A percentile compares a stretch with the other conserved stretches of the same genome.
phyloP scores from a whole-genome alignment of 1,284 basidiomycete species.

The Pseudomicrostroma phylloplanum region DNA sequence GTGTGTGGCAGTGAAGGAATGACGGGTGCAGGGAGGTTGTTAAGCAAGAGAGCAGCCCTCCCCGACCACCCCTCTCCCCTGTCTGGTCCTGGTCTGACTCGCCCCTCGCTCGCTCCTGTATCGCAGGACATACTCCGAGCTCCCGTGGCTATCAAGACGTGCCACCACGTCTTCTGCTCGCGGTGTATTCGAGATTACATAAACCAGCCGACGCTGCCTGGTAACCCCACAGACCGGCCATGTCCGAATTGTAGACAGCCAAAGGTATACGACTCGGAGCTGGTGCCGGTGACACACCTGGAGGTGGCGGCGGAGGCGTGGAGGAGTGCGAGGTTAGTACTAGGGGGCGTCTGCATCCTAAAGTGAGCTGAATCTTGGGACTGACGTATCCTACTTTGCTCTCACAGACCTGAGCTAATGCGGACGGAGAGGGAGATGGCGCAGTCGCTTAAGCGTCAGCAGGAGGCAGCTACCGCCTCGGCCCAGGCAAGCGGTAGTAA shows the following conservation, averaged over 20 bases:
- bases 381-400: background rate
- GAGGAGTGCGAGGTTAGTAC: constrained; percentile 23
- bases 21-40: background rate
- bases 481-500: background rate
- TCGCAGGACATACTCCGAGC: constrained; percentile 39
- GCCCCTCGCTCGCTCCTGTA: background rate
- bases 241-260: constrained; percentile 47
- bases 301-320: constrained; percentile 39
- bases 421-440: background rate
- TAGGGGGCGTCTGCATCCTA: too few relatives aligned
- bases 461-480: too few relatives aligned
- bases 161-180: constrained; percentile 44
- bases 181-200: constrained; percentile 45
- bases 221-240: constrained; percentile 19
- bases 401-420: background rate
- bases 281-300: constrained; percentile 34
- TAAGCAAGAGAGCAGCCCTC: background rate
- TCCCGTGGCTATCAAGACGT: constrained; percentile 42
- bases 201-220: constrained; percentile 39
- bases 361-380: background rate
- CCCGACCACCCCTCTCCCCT: background rate
- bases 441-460: too few relatives aligned
- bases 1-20: too few relatives aligned
- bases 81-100: background rate
- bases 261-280: constrained; percentile 42